A percentile compares a stretch with the other conserved stretches of the same genome.
These are phyloP conservation scores for Prosopis cineraria DNA, from an alignment of 306 rosid genomes.

Conservation along the genomic window DNA sequence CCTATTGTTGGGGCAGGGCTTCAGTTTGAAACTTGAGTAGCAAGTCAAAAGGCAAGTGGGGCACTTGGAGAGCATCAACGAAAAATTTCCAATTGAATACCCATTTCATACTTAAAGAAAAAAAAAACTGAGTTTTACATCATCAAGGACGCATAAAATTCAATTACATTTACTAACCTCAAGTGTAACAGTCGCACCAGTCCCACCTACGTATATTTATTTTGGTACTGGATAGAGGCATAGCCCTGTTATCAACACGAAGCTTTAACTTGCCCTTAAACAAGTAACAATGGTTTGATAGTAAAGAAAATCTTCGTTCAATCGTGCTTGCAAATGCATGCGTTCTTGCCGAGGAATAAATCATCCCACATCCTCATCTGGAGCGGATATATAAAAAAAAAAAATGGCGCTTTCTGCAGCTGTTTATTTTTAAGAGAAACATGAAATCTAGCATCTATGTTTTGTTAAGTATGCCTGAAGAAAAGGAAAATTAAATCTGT, in stretches of 20 bases:
- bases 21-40: not conserved
- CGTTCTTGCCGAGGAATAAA: not conserved
- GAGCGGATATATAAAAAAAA: not conserved
- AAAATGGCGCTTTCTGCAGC: not conserved
- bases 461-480: not conserved
- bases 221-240: not conserved
- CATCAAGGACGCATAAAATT: not conserved
- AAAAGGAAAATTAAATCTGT: not conserved
- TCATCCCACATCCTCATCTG: not conserved
- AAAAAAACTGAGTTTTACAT: not conserved
- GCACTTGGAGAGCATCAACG: not conserved
- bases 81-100: not conserved
- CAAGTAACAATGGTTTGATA: not conserved
- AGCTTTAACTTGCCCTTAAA: not conserved
- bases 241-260: not conserved
- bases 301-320: not conserved
- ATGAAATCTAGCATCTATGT: not conserved
- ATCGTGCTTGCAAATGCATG: not conserved
- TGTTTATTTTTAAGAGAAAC: not conserved
- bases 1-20: not conserved
- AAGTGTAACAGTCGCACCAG: not conserved
- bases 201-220: not conserved
- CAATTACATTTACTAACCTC: not conserved
- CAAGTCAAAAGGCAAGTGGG: not conserved
- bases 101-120: not conserved